Base-by-base conservation (phyloP, 495 filamentous ascomycete genomes). In the Chlorociboria aeruginascens region DNA sequence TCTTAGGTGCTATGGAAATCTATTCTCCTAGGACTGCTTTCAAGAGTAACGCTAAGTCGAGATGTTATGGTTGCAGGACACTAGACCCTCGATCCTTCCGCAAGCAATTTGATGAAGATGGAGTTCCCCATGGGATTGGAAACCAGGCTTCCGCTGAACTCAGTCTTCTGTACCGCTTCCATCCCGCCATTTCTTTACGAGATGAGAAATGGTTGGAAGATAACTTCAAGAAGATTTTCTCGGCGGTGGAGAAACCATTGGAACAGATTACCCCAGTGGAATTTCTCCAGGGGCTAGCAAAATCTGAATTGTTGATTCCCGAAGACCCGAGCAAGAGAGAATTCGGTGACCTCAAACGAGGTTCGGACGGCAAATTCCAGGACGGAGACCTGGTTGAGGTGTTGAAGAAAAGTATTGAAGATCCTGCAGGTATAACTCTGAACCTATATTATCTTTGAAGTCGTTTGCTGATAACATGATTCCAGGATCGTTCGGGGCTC, bases 121-220 rank as follows among this genome's bases (percentile, higher is more conserved):
- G 75, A 32, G 82, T 82, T 28, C 74, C 73, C 13, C 63, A 74
- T 30, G 86, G 85, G 39, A 66, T 71, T 13, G 84, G 84, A 39
- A 89, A 89, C 50, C 81, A 83, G 46, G 77, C 82, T 3, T 84
- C 80, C 0, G 80, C 78, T 32, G 84, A 89, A 62, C 87, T 89
- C 64, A 66, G 85, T 76, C 52, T 74, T 13, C 43, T 83, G 46
- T 86, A 86, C 58, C 69, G 82, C 17, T 89, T 83, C 83, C 85
- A 89, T 61, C 78, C 81, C 12, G 81, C 78, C 55, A 77, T 84
- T 47, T 85, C 80, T 2, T 65, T 70, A 37, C 76, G 76, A 32
- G 85, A 89, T 51, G 80, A 85, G 45, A 65, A 74, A 46, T 89
- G 85, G 85, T 75, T 83, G 6, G 67, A 81, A 44, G 69, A 79